Evolutionary conservation across 805 yeast species (phyloP).

Genomic region (Yarrowia porcina): DNA sequence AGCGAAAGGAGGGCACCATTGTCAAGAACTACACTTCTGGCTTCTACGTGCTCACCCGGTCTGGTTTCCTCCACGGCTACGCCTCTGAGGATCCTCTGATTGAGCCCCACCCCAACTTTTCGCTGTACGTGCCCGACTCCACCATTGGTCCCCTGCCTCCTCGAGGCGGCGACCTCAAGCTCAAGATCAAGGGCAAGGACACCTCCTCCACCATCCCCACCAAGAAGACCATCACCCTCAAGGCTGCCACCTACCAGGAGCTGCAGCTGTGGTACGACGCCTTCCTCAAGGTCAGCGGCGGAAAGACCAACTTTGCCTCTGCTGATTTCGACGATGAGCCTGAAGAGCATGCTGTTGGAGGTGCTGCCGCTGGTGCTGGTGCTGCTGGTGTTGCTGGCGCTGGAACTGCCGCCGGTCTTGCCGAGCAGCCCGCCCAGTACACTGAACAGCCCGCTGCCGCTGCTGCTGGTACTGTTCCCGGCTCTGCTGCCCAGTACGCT

Average conservation of each 20-base stretch:
- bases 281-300: constrained; percentile 24
- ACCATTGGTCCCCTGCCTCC: constrained; percentile 40
- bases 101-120: constrained; percentile 48
- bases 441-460: not conserved
- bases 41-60: constrained; percentile 48
- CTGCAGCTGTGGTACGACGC: constrained; percentile 48
- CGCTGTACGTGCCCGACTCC: constrained; percentile 49
- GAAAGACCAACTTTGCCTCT: constrained; percentile 25
- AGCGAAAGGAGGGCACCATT: constrained; percentile 46
- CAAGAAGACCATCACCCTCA: constrained; percentile 42
- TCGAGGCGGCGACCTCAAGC: constrained; percentile 41
- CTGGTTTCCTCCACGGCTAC: constrained; percentile 48
- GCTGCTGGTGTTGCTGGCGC: constrained; percentile 27
- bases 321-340: constrained; percentile 8
- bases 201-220: constrained; percentile 35
- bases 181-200: constrained; percentile 47
- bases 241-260: constrained; percentile 47
- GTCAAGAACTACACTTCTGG: constrained; percentile 44
- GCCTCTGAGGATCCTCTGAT: constrained; percentile 43
- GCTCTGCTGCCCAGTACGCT: not conserved
- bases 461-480: not conserved
- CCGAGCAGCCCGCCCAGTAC: not conserved
- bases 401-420: not conserved
- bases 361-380: constrained; percentile 7
- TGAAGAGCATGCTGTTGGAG: not conserved